A percentile compares a stretch with the other conserved stretches of the same genome.
Conservation (phyloP, 2,329 filamentous ascomycete genomes). For the Fusarium falciforme region DNA sequence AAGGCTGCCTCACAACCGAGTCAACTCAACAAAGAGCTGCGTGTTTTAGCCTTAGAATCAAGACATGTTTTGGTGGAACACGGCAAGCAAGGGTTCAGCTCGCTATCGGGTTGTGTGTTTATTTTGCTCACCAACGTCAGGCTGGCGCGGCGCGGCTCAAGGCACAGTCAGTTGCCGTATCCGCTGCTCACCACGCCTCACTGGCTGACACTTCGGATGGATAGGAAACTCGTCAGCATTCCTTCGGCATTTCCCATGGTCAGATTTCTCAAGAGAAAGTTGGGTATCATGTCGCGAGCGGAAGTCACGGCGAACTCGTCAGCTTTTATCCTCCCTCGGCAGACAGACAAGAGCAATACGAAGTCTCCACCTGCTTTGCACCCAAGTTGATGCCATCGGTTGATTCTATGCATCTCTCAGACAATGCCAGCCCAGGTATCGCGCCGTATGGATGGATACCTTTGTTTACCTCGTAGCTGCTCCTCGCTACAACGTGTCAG, state of each 20-base stretch:
- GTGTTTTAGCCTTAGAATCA: neutral
- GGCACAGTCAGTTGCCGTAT: neutral
- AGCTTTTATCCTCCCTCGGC: neutral
- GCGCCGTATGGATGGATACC: neutral
- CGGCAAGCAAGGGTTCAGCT: neutral
- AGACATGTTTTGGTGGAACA: slow-evolving; percentile 1
- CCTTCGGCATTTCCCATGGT: neutral
- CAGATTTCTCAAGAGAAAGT: neutral
- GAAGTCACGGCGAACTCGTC: neutral
- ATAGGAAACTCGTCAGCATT: slow-evolving; percentile 1
- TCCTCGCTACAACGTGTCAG: slow-evolving; percentile 14
- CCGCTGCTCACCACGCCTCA: neutral
- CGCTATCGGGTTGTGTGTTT: slow-evolving; percentile 6
- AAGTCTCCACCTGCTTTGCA: slow-evolving; percentile 6
- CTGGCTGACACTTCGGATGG: slow-evolving; percentile 1
- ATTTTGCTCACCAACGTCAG: slow-evolving; percentile 6
- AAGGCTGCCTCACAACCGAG: slow-evolving; percentile 12
- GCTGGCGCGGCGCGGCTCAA: neutral
- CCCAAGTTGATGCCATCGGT: slow-evolving; percentile 4
- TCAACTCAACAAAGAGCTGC: neutral
- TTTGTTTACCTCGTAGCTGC: neutral
- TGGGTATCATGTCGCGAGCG: neutral
- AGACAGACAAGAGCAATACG: neutral
- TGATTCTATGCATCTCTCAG: slow-evolving; percentile 5
- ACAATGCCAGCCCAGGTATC: neutral